These are phyloP conservation scores for Termitomyces sp. DNA, from an alignment of 768 basidiomycete species.

Conservation along the genomic window DNA sequence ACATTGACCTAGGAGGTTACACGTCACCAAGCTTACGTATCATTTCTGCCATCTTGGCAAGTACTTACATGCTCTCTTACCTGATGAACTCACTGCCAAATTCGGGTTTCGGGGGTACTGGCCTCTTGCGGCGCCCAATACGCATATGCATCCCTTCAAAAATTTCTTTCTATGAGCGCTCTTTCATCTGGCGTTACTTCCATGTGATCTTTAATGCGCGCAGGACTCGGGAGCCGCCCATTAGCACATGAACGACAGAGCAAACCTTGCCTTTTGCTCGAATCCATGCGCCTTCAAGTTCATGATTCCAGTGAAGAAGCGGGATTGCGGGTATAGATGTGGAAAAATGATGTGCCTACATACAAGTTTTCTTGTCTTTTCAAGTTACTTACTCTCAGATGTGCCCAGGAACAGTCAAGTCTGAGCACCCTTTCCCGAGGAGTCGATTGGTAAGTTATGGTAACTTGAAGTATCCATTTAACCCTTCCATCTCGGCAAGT, in stretches of 20 bases:
- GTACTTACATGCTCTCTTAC: too few species aligned
- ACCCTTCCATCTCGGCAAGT: not conserved
- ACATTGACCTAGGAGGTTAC: not conserved
- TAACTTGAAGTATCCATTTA: slow-evolving; percentile 1
- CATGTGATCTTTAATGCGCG: not conserved
- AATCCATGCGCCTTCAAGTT: not conserved
- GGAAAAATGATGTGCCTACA: not conserved
- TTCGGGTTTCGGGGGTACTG: too few species aligned
- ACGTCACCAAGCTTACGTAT: not conserved
- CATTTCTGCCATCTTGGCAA: slow-evolving; percentile 6
- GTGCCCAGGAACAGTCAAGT: not conserved
- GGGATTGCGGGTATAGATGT: not conserved
- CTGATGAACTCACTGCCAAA: not conserved
- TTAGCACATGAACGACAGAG: not conserved
- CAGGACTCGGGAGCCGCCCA: not conserved
- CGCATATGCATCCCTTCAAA: not conserved
- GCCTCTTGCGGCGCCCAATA: not conserved
- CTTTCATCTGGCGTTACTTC: not conserved
- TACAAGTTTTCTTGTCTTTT: too few species aligned
- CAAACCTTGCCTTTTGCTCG: not conserved
- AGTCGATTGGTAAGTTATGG: too few species aligned
- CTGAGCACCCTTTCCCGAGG: too few species aligned
- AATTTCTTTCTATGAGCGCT: not conserved
- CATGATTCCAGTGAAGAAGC: not conserved
- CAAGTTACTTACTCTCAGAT: not conserved